Conservation (phyloP, 2,329 filamentous ascomycete species). For the Thielaviopsis punctulata region DNA sequence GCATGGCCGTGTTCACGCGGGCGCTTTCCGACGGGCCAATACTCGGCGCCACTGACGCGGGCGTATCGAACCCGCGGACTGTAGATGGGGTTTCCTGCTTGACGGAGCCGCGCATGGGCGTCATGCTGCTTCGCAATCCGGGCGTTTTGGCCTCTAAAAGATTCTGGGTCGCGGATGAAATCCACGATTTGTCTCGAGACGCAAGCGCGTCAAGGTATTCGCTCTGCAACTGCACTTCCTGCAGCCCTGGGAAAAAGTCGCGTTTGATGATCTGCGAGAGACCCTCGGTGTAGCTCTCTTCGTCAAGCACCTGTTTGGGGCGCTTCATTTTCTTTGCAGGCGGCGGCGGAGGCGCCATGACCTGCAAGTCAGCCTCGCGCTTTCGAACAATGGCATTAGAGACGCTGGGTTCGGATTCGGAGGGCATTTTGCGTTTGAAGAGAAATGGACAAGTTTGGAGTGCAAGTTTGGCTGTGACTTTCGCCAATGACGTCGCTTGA, state of each 20-base stretch:
- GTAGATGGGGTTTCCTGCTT: conserved; percentile 38
- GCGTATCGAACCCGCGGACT: neutral
- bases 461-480: neutral
- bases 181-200: conserved; percentile 73
- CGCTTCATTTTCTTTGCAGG: conserved; percentile 78
- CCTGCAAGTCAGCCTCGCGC: conserved; percentile 47
- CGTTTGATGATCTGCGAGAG: conserved; percentile 88
- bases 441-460: neutral
- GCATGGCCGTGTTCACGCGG: conserved; percentile 10
- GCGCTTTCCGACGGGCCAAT: neutral
- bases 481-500: neutral
- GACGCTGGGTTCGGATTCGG: conserved; percentile 11
- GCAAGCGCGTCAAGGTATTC: conserved; percentile 87
- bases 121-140: neutral
- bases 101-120: conserved; percentile 23
- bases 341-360: conserved; percentile 74
- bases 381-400: conserved; percentile 51
- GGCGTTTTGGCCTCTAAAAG: conserved; percentile 62
- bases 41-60: conserved; percentile 1
- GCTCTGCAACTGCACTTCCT: conserved; percentile 72
- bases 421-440: neutral
- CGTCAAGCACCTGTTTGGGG: conserved; percentile 72
- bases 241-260: conserved; percentile 87
- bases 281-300: conserved; percentile 81
- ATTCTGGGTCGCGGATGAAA: conserved; percentile 57